Evolutionary conservation across 495 filamentous ascomycete genomes (phyloP).

Genomic region (Daldinia vernicosa): DNA sequence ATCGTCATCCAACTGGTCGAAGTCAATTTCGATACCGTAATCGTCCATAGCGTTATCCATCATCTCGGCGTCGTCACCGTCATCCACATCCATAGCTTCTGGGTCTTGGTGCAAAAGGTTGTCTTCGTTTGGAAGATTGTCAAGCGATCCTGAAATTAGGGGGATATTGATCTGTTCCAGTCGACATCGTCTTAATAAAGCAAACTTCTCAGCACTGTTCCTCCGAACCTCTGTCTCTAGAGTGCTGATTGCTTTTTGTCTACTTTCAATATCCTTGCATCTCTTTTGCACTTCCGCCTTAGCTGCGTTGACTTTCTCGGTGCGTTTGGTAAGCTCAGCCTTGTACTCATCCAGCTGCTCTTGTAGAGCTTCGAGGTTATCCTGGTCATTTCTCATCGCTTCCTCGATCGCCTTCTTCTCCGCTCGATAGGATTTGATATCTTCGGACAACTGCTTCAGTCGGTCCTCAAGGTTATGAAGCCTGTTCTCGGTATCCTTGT

Average conservation of each 20-base stretch:
- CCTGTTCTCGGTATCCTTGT: constrained; percentile 72
- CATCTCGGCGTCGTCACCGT: constrained; percentile 68
- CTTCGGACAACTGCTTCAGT: constrained; percentile 67
- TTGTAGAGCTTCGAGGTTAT: constrained; percentile 78
- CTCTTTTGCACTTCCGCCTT: constrained; percentile 85
- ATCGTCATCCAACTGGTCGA: constrained; percentile 84
- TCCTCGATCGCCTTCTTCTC: constrained; percentile 80
- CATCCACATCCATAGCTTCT: constrained; percentile 90
- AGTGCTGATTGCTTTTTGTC: constrained; percentile 75
- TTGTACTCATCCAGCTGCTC: constrained; percentile 75
- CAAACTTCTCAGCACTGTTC: constrained; percentile 82
- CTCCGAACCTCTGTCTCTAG: constrained; percentile 86
- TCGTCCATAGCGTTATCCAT: constrained; percentile 70
- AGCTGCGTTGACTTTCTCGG: constrained; percentile 80
- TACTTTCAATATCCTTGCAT: constrained; percentile 80
- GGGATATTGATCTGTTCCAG: constrained; percentile 92
- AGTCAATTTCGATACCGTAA: constrained; percentile 93
- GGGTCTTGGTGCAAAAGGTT: constrained; percentile 71
- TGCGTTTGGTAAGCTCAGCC: constrained; percentile 69
- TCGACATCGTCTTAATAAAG: constrained; percentile 86
- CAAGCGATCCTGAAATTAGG: constrained; percentile 79
- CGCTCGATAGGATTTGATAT: constrained; percentile 73
- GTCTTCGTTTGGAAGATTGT: constrained; percentile 87
- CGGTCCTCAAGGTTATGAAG: constrained; percentile 72
- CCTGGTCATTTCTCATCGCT: constrained; percentile 73